Base-by-base conservation (phyloP, 768 basidiomycete species). In the Myochromella boudieri region DNA sequence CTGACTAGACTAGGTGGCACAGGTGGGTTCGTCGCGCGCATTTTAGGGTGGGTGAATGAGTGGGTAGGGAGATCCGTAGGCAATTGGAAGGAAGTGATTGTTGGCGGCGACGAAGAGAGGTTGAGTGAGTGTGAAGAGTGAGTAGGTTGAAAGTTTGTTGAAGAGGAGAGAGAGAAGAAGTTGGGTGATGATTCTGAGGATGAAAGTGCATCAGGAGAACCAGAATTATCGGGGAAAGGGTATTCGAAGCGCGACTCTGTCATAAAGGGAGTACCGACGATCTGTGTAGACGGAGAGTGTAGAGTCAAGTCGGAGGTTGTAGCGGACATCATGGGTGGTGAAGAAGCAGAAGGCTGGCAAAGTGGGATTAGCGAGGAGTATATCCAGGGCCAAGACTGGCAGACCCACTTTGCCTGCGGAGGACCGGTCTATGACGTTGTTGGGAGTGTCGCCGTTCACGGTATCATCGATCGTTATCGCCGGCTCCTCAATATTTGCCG, bases 211-310 rank as follows among this genome's bases (percentile, higher is more conserved):
- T 42, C 24, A 34, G 47, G 26, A 38, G 37, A 36, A 15, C 26
- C 37, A n/a, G 40, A 32, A 20, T 14, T 20, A 14, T 41, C 51
- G 3, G 55, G 58, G 49, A 68, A 67, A 6, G 68, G 67, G 48
- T 66, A 67, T 36, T 68, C 62, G 53, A 63, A 68, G 12, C 55
- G 63, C 10, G 61, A 37, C 25, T 60, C 56, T 1, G 60, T 61
- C 21, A 63, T 59, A 39, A 68, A 69, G 15, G 68, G 68, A 1
- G 68, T 68, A 18, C 67, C 67, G 17, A 69, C 33, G 34, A 68
- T 65, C 10, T 60, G 45, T 0, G 61, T 51, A 11, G 61, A 58
- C 7, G 65, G 63, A 1, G 66, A 65, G 46, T 65, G 63, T 7
- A 62, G 31, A 31, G 48, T 20, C 3, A 44, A n/a, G 31, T 53